Evolutionary conservation across 768 basidiomycete species (phyloP).

Genomic region (Auriscalpium orientale): DNA sequence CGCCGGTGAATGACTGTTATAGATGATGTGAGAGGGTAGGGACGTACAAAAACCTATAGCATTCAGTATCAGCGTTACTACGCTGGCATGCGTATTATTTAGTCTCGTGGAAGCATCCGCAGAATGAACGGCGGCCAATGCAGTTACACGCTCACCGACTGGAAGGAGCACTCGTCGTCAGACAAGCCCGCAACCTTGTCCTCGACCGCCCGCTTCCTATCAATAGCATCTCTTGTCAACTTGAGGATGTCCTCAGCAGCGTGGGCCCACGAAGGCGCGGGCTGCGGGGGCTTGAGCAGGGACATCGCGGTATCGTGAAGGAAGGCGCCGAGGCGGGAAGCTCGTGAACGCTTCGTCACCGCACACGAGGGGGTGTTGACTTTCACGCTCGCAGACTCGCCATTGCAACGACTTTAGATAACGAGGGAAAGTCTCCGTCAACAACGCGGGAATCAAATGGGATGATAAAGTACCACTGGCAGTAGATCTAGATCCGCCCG

Average conservation of each 20-base stretch:
- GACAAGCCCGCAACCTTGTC: constrained; percentile 56
- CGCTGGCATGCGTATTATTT: no score
- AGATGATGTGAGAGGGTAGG: not conserved
- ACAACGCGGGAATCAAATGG: no score
- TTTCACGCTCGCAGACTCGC: no score
- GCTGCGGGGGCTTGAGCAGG: constrained; percentile 55
- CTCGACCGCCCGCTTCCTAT: constrained; percentile 41
- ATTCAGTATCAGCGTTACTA: not conserved
- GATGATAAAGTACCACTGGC: no score
- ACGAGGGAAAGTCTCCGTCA: no score
- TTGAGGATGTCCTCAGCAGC: constrained; percentile 50
- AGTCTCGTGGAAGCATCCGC: no score
- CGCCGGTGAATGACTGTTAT: constrained; percentile 13
- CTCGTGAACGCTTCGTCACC: no score
- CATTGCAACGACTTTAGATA: no score
- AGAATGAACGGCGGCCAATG: not conserved
- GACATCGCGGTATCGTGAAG: constrained; percentile 26
- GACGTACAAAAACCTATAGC: constrained; percentile 65
- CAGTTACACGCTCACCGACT: constrained; percentile 44
- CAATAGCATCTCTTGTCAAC: constrained; percentile 53
- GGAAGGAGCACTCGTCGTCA: constrained; percentile 51
- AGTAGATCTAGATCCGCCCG: no score
- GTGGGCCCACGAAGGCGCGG: constrained; percentile 61
- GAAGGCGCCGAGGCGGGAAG: no score
- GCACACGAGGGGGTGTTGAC: no score